These are phyloP conservation scores for Corynascus novoguineensis DNA, from an alignment of 495 filamentous ascomycete species.

Conservation along the genomic window DNA sequence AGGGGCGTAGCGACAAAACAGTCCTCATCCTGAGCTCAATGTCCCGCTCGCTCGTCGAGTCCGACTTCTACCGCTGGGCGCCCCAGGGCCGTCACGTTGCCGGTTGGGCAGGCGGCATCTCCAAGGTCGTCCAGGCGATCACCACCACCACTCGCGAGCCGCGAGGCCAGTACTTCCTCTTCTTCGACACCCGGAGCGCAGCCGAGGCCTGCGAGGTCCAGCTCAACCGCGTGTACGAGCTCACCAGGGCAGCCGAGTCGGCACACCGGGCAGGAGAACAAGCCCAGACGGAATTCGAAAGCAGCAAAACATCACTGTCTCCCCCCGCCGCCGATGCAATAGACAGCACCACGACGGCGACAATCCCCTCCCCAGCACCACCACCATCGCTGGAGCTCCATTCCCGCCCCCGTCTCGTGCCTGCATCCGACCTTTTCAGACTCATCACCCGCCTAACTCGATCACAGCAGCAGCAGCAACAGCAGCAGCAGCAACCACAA, in stretches of 20 bases:
- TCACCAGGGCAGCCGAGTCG: neutral
- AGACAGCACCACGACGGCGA: no score
- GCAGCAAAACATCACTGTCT: neutral
- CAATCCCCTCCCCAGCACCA: neutral
- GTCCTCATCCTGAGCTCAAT: constrained; percentile 48
- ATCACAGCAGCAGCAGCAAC: no score
- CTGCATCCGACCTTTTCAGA: neutral
- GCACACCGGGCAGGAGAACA: neutral
- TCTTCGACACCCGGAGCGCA: constrained; percentile 52
- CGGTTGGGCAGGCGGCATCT: constrained; percentile 54
- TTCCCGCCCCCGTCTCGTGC: neutral
- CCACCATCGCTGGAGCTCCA: neutral
- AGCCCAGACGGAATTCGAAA: neutral
- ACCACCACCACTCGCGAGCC: constrained; percentile 49
- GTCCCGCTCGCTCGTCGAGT: constrained; percentile 50
- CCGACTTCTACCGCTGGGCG: constrained; percentile 58
- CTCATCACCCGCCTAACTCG: neutral
- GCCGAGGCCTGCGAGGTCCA: constrained; percentile 52
- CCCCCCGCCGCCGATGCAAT: no score
- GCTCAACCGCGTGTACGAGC: constrained; percentile 30
- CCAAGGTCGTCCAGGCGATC: constrained; percentile 49
- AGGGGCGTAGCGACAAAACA: neutral
- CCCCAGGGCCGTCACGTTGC: constrained; percentile 57
- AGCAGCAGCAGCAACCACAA: neutral
- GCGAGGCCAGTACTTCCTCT: constrained; percentile 53